Percentiles rank a stretch among this genome's conserved stretches.
Conservation (phyloP, 164 flowering plant species). For the Pachysandra terminalis region DNA sequence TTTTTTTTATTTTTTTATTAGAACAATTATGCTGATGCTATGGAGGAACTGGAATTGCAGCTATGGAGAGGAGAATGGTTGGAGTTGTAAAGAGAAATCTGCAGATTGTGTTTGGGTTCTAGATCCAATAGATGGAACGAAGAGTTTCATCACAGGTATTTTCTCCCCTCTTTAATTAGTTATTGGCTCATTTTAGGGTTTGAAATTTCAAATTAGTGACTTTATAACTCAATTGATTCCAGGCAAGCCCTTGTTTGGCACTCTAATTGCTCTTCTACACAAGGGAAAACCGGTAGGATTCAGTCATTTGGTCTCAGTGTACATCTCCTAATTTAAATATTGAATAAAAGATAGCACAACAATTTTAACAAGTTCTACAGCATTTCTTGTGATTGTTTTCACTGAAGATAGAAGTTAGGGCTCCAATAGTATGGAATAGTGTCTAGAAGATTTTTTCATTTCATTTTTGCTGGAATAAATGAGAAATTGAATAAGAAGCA, state of each 20-base stretch:
- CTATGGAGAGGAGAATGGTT: constrained; percentile 95
- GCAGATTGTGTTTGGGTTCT: constrained; percentile 95
- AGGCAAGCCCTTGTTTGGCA: constrained; percentile 99
- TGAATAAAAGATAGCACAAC: too few species aligned
- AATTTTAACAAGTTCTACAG: too few species aligned
- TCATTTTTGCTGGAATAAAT: too few species aligned
- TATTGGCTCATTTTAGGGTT: not conserved
- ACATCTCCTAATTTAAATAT: too few species aligned
- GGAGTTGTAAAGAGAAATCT: constrained; percentile 74
- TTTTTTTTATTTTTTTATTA: too few species aligned
- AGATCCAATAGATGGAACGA: constrained; percentile 98
- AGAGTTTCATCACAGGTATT: constrained; percentile 94
- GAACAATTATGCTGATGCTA: not conserved
- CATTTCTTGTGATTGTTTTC: not conserved
- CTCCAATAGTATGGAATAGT: not conserved
- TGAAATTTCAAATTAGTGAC: not conserved
- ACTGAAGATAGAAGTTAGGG: not conserved
- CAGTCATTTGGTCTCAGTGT: not conserved
- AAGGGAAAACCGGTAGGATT: constrained; percentile 82
- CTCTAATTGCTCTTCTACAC: constrained; percentile 79
- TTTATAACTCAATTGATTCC: constrained; percentile 20
- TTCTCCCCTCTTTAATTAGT: not conserved
- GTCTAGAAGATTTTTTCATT: too few species aligned
- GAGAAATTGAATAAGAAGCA: too few species aligned
- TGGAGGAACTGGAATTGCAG: constrained; percentile 34